Percentiles rank a stretch among this genome's conserved stretches.
These are phyloP conservation scores for Pleomassaria siparia DNA, from an alignment of 2,329 filamentous ascomycete genomes.

Conservation along the genomic window DNA sequence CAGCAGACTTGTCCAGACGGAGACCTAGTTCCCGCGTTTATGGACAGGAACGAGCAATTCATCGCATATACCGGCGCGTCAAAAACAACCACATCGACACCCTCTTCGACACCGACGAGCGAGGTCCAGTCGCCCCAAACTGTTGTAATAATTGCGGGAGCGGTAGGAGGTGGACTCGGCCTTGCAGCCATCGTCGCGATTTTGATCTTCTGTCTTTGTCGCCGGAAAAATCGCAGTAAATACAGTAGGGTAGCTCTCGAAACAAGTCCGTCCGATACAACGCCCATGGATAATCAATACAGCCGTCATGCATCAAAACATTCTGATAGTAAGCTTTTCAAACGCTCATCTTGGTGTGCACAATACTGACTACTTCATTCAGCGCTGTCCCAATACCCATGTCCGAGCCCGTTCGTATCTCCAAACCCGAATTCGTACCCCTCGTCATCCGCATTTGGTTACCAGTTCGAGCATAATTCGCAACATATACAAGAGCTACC, in stretches of 20 bases:
- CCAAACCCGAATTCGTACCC: slow-evolving; percentile 1
- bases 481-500: background rate
- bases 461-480: background rate
- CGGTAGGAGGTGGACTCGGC: slow-evolving; percentile 20
- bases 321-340: background rate
- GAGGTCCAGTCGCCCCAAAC: slow-evolving; percentile 5
- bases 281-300: slow-evolving; percentile 4
- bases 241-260: slow-evolving; percentile 7
- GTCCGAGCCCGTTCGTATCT: background rate
- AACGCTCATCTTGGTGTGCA: background rate
- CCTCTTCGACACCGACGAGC: slow-evolving; percentile 5
- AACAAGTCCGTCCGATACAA: slow-evolving; percentile 6
- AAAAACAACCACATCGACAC: slow-evolving; percentile 10
- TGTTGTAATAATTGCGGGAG: slow-evolving; percentile 28
- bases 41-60: slow-evolving; percentile 14
- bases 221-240: slow-evolving; percentile 11
- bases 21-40: slow-evolving; percentile 25
- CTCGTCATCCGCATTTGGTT: background rate
- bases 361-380: background rate
- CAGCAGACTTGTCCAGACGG: slow-evolving; percentile 25
- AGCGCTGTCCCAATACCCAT: background rate
- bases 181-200: slow-evolving; percentile 17
- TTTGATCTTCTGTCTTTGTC: slow-evolving; percentile 20
- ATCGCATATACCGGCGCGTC: slow-evolving; percentile 15
- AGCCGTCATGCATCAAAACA: background rate